Evolutionary conservation across 75 land plant species (phyloP).

Genomic region (Pinus albicaulis): DNA sequence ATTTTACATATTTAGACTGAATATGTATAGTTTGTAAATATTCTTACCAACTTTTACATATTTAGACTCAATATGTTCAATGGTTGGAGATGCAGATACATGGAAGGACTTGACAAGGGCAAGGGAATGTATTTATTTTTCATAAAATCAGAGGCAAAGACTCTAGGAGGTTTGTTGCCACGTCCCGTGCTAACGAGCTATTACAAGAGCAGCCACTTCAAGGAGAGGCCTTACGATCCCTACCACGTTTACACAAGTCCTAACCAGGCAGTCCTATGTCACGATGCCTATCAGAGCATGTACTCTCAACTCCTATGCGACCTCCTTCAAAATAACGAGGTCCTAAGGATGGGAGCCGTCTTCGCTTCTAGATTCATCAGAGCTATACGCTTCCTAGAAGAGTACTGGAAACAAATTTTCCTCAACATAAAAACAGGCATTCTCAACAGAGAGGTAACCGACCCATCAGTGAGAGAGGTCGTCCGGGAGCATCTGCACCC

Average conservation of each 20-base stretch:
- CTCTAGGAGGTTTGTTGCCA: slow-evolving; percentile 22
- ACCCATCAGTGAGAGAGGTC: slow-evolving; percentile 6
- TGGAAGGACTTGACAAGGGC: slow-evolving; percentile 28
- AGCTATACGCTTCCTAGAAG: slow-evolving; percentile 19
- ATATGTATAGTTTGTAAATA: too few relatives aligned
- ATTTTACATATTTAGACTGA: background rate
- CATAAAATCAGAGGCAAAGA: slow-evolving; percentile 26
- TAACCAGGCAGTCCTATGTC: slow-evolving; percentile 24
- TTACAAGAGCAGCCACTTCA: slow-evolving; percentile 26
- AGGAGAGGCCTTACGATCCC: slow-evolving; percentile 24
- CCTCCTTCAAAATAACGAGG: slow-evolving; percentile 21
- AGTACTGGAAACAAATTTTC: slow-evolving; percentile 30
- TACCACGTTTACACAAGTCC: slow-evolving; percentile 29
- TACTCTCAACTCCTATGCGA: slow-evolving; percentile 48
- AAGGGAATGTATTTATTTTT: slow-evolving; percentile 34
- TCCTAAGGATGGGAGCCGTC: slow-evolving; percentile 28
- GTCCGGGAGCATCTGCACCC: slow-evolving; percentile 16
- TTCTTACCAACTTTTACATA: background rate
- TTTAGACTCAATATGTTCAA: background rate
- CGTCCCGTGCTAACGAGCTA: slow-evolving; percentile 33
- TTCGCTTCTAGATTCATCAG: slow-evolving; percentile 32
- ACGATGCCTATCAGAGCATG: slow-evolving; percentile 36
- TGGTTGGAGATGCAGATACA: slow-evolving; percentile 9
- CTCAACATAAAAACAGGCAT: slow-evolving; percentile 24
- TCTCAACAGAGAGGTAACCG: slow-evolving; percentile 17